Percentiles rank a stretch among this genome's conserved stretches.
Conservation (phyloP, 2,329 filamentous ascomycete genomes). For the Colletotrichum spaethianum region DNA sequence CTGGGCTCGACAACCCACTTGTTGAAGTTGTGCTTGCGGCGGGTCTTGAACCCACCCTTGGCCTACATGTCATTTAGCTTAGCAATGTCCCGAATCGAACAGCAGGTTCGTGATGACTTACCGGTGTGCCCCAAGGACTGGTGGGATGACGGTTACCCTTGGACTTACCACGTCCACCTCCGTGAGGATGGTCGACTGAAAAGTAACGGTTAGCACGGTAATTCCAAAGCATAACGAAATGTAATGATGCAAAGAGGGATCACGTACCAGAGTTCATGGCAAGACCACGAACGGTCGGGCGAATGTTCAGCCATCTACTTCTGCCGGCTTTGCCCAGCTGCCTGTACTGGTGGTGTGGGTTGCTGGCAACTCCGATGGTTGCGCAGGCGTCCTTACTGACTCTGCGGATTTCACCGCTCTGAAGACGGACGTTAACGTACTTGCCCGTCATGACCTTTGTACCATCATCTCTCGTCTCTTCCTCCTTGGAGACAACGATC, state of each 20-base stretch:
- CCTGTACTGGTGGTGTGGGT: conserved; percentile 89
- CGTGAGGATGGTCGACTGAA: conserved; percentile 92
- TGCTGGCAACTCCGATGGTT: conserved; percentile 95
- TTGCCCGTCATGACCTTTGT: conserved; percentile 76
- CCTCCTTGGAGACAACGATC: conserved; percentile 89
- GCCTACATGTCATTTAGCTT: conserved; percentile 60
- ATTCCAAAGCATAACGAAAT: not conserved
- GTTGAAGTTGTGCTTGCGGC: conserved; percentile 90
- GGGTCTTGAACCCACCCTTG: conserved; percentile 93
- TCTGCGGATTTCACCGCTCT: conserved; percentile 92
- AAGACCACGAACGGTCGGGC: conserved; percentile 95
- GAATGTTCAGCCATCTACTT: conserved; percentile 92
- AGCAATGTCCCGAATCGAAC: conserved; percentile 43
- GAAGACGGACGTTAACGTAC: conserved; percentile 87
- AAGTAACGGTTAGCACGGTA: conserved; percentile 26
- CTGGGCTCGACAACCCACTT: conserved; percentile 90
- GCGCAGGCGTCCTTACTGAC: conserved; percentile 94
- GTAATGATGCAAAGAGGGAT: no score
- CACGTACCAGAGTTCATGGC: conserved; percentile 94
- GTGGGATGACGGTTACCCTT: conserved; percentile 98
- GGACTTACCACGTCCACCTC: conserved; percentile 98
- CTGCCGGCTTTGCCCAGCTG: conserved; percentile 96
- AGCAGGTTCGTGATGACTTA: conserved; percentile 66
- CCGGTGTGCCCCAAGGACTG: conserved; percentile 95
- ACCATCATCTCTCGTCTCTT: conserved; percentile 75